Base-by-base conservation (phyloP, 2,329 filamentous ascomycete species). In the Calonectria crousiana region DNA sequence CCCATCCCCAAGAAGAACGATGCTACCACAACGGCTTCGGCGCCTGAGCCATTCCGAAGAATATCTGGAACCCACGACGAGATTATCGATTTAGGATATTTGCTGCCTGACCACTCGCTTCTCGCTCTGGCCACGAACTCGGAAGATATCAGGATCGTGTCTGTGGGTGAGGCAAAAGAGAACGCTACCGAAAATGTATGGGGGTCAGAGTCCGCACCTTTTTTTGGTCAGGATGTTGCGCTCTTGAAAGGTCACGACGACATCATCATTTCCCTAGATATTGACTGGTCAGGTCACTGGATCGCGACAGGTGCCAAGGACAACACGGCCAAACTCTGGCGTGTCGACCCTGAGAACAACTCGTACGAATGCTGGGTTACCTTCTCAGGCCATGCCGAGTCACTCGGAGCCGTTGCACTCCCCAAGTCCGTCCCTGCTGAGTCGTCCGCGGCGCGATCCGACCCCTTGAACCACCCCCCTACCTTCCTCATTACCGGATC, bases 1-100 rank as follows among this genome's bases (percentile, higher is more conserved):
- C 89, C 81, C 74, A 83, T 82, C 65, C 90, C 81, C 64, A 90
- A 78, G 69, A 85, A 86, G 73, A 81, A 83, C 14, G 76, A 85
- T 47, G 67, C 84, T 47, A 74, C 41, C 13, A 44, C 79, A 51
- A 78, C 83, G 53, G 81, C 85, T 74, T 81, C 85, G 73, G 81
- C 80, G 76, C 88, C 82, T 80, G 87, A 85, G 82, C 94, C 86
- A 0, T 89, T 94, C 56, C 92, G 94, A 78, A 92, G 95, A 56
- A 97, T 99, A 78, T 98, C 96, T 6, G 97, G 97, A 68, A 98
- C 97, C 9, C 95, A 98, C 84, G 97, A 99, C 83, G 97, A 99
- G 84, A 95, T 99, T 67, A 98, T 99, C 78, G 97, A 99, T 82
- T 87, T 99, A 41, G 94, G 93, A 36, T 98, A 97, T 81, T 88